Conservation (phyloP, 805 yeast genomes). For the Suhomyces kilbournensis region DNA sequence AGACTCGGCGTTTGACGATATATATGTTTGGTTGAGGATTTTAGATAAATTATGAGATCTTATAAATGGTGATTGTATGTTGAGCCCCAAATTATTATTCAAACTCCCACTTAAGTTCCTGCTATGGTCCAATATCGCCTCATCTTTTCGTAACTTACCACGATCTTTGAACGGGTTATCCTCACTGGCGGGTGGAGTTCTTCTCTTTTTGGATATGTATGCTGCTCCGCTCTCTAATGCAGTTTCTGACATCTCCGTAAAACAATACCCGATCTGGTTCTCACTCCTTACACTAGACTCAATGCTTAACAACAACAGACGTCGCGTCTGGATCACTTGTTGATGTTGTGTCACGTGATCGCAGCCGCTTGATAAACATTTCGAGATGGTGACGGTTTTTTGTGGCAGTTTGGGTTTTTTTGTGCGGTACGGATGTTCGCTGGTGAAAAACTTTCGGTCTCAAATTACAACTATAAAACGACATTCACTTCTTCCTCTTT, state of each 20-base stretch:
- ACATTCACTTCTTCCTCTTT: neutral
- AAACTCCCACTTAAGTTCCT: neutral
- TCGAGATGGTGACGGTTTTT: neutral
- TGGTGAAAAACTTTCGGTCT: constrained; percentile 4
- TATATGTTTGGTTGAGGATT: neutral
- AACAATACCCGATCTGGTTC: neutral
- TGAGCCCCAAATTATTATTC: neutral
- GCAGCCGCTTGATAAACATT: neutral
- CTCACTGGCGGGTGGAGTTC: constrained; percentile 10
- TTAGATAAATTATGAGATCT: constrained; percentile 3
- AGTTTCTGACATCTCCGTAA: neutral
- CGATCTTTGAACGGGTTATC: constrained; percentile 31
- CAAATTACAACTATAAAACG: constrained; percentile 1
- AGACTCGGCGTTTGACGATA: neutral
- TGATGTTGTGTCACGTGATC: neutral
- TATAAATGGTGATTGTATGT: constrained; percentile 3
- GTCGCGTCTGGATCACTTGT: constrained; percentile 1
- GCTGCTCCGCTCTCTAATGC: neutral
- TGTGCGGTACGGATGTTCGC: neutral
- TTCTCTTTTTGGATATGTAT: neutral
- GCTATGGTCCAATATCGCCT: neutral
- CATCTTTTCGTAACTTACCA: constrained; percentile 2
- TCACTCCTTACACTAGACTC: neutral
- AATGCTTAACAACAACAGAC: neutral
- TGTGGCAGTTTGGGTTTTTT: neutral